Base-by-base conservation (phyloP, 768 basidiomycete genomes). In the Suillus decipiens region DNA sequence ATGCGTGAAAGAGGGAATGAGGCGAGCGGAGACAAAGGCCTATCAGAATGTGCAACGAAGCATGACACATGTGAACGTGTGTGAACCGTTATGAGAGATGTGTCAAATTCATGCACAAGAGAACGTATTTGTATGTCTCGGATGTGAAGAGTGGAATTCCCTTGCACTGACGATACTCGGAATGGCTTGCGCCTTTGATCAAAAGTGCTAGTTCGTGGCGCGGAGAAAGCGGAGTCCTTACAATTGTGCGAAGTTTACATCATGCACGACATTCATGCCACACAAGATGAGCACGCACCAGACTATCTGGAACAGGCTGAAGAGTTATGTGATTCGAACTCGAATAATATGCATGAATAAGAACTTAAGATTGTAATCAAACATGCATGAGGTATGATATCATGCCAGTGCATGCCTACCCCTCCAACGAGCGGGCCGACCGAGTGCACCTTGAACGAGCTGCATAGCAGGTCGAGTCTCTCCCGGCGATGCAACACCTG, bases 401-500 rank as follows among this genome's bases (percentile, higher is more conserved):
- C 43, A 48, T 48, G 50, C 50, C 50, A 31, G 28, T 31, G 42
- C 42, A n/a, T n/a, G 51, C 31, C 51, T 34, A 34, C 51, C 19
- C 51, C 19, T 53, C 68, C 73, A 67, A 31, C 68, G 56, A 37
- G 66, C 63, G 28, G 61, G 61, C 57, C 74, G 74, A 59, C 79
- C 79, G 50, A 87, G 78, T 24, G 78, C 78, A 53, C 87, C 89
- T 68, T 81, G 81, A 36, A 85, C 82, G 10, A 90, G 71, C 56
- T 78, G 78, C 50, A 89, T 74, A 11, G 84, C 84, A 50, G 84
- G 80, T 47, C 82, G 80, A 33, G 78, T 80, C 55, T 89, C 88
- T 45, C 87, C 87, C 0, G 85, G 84, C 19, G 80, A 75, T 24
- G 82, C 82, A 64, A 86, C 81, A 37, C 89, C 89, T 34, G 87